Evolutionary conservation across 441 rosid species (phyloP).

Genomic region (Populus hybrid): DNA sequence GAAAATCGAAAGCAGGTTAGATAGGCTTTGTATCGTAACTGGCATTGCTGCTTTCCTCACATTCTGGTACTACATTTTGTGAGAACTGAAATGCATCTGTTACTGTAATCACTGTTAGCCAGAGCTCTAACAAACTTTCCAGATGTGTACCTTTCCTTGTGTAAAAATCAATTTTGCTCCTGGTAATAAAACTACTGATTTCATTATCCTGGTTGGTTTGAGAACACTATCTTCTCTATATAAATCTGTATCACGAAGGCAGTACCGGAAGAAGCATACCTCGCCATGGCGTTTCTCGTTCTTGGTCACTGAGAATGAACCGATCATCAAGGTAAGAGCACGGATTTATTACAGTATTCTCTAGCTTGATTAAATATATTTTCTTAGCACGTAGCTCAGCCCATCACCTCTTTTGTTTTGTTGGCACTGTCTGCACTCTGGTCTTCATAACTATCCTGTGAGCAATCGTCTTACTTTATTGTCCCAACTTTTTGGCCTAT

Average conservation of each 20-base stretch:
- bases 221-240: neutral
- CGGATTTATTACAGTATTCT: neutral
- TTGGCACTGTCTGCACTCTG: neutral
- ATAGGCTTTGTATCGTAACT: constrained; percentile 54
- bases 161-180: constrained; percentile 36
- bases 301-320: neutral
- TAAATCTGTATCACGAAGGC: neutral
- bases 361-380: neutral
- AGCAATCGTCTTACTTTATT: neutral
- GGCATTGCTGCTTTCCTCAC: constrained; percentile 59
- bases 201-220: neutral
- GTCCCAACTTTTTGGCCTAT: neutral
- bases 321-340: neutral
- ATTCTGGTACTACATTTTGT: constrained; percentile 58
- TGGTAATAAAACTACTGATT: constrained; percentile 18
- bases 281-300: neutral
- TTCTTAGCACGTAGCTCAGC: neutral
- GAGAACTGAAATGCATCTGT: constrained; percentile 14
- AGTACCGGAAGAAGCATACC: neutral
- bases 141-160: constrained; percentile 3
- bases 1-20: constrained; percentile 63
- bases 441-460: neutral
- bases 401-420: neutral
- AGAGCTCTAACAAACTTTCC: constrained; percentile 18
- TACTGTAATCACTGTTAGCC: constrained; percentile 1